phyloP scores from a whole-genome alignment of 1,284 basidiomycete genomes.

The Trichosporon coremiiforme region DNA sequence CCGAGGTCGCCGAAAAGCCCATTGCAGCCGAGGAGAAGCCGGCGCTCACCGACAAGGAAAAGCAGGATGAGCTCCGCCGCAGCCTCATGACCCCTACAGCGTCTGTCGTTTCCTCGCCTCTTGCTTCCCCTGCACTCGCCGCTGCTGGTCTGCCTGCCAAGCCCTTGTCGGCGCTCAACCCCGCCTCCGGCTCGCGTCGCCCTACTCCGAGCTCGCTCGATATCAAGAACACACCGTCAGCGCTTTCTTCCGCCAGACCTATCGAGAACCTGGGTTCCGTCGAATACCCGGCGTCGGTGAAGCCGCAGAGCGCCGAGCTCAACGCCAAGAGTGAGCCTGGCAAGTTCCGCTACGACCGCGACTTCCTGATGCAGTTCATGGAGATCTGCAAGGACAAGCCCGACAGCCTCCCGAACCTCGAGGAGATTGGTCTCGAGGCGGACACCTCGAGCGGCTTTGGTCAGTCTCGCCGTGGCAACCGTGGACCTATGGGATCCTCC shows the following conservation, averaged over 20 bases:
- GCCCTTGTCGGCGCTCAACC: conserved; percentile 47
- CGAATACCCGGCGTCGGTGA: conserved; percentile 79
- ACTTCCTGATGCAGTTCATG: conserved; percentile 98
- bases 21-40: too few relatives aligned
- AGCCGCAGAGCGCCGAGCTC: conserved; percentile 80
- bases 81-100: conserved; percentile 40
- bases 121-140: conserved; percentile 49
- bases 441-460: conserved; percentile 58
- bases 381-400: conserved; percentile 92
- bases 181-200: conserved; percentile 41
- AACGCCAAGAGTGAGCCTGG: conserved; percentile 79
- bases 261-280: conserved; percentile 82
- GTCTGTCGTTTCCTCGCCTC: conserved; percentile 43
- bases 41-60: conserved; percentile 40
- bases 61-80: conserved; percentile 41
- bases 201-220: conserved; percentile 68
- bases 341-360: conserved; percentile 96
- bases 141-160: conserved; percentile 55
- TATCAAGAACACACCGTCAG: conserved; percentile 63
- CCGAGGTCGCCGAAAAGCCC: too few relatives aligned
- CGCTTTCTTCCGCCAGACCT: conserved; percentile 70
- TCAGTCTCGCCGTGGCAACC: conserved; percentile 38
- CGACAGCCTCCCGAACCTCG: conserved; percentile 81
- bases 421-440: conserved; percentile 87
- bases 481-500: conserved; percentile 50